Conservation (phyloP, 768 basidiomycete species). For the Trametes elegans region DNA sequence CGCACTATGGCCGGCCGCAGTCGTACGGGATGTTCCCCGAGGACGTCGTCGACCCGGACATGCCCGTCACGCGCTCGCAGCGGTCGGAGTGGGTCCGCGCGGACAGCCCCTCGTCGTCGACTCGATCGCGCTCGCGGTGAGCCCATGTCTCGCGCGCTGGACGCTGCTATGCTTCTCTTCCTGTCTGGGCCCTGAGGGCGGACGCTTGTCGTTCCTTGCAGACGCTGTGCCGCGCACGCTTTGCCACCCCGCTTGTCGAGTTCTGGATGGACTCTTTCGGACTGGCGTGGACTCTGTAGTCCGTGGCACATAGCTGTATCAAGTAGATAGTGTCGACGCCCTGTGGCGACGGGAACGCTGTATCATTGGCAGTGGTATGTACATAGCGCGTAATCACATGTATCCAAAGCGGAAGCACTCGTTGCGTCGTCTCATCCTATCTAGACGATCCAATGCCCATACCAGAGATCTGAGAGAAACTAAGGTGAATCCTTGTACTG, state of each 20-base stretch:
- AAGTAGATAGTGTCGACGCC: constrained; percentile 10
- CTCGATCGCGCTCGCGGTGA: constrained; percentile 2
- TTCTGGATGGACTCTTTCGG: not conserved
- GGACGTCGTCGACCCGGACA: constrained; percentile 44
- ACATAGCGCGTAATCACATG: constrained; percentile 16
- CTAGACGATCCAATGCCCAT: too few species aligned
- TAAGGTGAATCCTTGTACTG: too few species aligned
- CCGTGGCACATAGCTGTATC: constrained; percentile 14
- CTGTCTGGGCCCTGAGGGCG: not conserved
- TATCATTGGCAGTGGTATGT: constrained; percentile 14
- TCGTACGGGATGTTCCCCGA: constrained; percentile 26
- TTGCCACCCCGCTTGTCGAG: constrained; percentile 5
- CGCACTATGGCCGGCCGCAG: constrained; percentile 20
- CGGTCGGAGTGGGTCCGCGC: constrained; percentile 40
- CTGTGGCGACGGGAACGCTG: constrained; percentile 4
- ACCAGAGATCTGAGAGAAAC: too few species aligned
- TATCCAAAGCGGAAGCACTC: too few species aligned
- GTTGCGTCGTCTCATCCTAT: too few species aligned
- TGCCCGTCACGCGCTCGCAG: constrained; percentile 53
- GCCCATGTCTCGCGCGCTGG: not conserved
- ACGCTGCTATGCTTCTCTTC: too few species aligned
- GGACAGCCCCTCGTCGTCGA: constrained; percentile 1
- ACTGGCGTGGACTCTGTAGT: constrained; percentile 4
- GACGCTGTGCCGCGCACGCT: constrained; percentile 16
- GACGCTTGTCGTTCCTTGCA: constrained; percentile 11